Evolutionary conservation across 2,329 filamentous ascomycete species (phyloP), one percentile per base, ranked within the genome.

Genomic region (Colletotrichum camelliae): DNA sequence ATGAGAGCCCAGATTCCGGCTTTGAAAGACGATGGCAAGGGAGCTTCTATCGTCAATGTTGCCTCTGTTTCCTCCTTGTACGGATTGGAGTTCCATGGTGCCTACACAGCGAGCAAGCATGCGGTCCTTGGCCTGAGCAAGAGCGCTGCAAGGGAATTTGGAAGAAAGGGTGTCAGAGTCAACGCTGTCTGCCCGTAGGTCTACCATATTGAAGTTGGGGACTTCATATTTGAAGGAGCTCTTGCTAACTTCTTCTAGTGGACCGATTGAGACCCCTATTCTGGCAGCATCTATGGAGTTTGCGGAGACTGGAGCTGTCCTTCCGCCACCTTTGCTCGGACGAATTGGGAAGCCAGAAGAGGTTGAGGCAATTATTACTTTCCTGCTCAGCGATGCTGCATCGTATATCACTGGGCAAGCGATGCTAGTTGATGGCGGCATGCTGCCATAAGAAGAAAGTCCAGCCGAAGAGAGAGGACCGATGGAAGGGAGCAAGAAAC

Each of bases 41-140:
- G 73, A 1, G 87, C 85, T 0, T 87, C 86, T 77, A 86, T 90
- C 66, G 88, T 89, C 67, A 89, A 87, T 78, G 84, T 86, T 18
- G 79, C 84, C 8, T 86, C 85, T 74, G 81, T 83, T 12, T 85
- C 86, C 7, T 88, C 88, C 0, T 67, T 87, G 4, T 80, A 79
- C 9, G 86, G 85, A 2, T 79, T 81, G 2, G 79, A 80, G 0
- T 80, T 80, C 8, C 78, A 80, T 13, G 79, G 81, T 0, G 83
- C 84, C 0, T 84, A 84, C 60, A 75, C 77, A 4, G 81, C 80
- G 2, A 84, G 82, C 18, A 84, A 85, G 57, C 79, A 81, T 16
- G 83, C 79, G 1, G 80, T 85, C 0, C 75, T 84, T 4, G 82
- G 83, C 0, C 72, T 85, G 15, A 81, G 78, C 1, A 80, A 80